Conservation (phyloP, 768 basidiomycete genomes). For the Suillus americanus region DNA sequence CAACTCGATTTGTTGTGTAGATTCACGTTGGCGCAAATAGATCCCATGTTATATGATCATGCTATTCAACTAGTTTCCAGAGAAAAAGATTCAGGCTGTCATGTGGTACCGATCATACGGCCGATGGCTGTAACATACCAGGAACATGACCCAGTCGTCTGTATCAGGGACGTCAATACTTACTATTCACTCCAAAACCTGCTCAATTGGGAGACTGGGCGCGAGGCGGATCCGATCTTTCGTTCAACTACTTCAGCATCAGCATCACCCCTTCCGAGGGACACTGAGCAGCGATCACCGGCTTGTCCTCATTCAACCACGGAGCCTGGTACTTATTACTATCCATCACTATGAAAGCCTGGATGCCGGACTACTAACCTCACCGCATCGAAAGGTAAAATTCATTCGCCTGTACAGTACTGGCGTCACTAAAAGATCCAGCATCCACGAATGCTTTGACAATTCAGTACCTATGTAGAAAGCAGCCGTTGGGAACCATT, state of each 20-base stretch:
- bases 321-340: background rate
- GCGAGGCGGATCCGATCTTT: background rate
- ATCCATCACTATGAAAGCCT: background rate
- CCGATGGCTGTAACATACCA: background rate
- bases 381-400: background rate
- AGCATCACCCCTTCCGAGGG: background rate
- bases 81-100: background rate
- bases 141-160: background rate
- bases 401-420: background rate
- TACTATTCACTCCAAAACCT: background rate
- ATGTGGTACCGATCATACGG: background rate
- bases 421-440: background rate
- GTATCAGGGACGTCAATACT: background rate
- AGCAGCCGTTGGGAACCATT: background rate
- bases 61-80: background rate
- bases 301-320: background rate
- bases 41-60: background rate
- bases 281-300: background rate
- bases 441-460: background rate
- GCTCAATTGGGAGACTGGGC: background rate
- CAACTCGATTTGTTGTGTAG: background rate
- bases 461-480: background rate
- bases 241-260: background rate
- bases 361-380: background rate
- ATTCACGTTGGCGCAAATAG: background rate